Conservation (phyloP, 305 asterid genomes). For the Petunia hybrid region DNA sequence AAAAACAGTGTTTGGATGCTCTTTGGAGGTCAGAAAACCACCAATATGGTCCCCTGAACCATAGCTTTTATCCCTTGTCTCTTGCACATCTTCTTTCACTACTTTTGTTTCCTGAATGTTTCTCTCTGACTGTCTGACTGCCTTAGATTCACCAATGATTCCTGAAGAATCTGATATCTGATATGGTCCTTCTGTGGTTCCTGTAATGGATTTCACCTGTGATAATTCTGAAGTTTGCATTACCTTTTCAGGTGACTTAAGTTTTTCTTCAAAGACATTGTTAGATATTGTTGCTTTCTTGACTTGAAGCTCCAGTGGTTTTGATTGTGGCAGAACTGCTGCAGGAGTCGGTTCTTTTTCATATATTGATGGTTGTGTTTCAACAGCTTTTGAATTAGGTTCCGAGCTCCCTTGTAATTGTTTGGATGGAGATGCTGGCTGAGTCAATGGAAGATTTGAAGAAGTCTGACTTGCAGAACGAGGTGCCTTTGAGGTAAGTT, state of each 20-base stretch:
- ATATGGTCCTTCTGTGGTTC: slow-evolving; percentile 26
- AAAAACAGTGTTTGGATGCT: slow-evolving; percentile 35
- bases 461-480: not conserved
- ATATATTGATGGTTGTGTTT: not conserved
- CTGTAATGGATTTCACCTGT: slow-evolving; percentile 2
- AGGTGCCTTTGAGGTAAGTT: not conserved
- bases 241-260: slow-evolving; percentile 29
- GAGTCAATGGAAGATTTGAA: slow-evolving; percentile 17
- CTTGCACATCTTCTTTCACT: slow-evolving; percentile 48
- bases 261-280: slow-evolving; percentile 21
- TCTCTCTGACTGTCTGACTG: slow-evolving; percentile 13
- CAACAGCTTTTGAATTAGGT: not conserved
- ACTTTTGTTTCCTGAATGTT: slow-evolving; percentile 34
- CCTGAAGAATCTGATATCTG: slow-evolving; percentile 35
- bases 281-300: slow-evolving; percentile 36
- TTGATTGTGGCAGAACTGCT: slow-evolving; percentile 9
- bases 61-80: slow-evolving; percentile 32
- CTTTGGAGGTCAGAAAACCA: slow-evolving; percentile 36
- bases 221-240: slow-evolving; percentile 32
- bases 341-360: not conserved
- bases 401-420: slow-evolving; percentile 34
- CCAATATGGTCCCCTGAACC: slow-evolving; percentile 43
- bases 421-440: slow-evolving; percentile 45
- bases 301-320: slow-evolving; percentile 31
- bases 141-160: slow-evolving; percentile 29